Evolutionary conservation across 106 monocot genomes (phyloP).

Genomic region (Amphibolis antarctica): DNA sequence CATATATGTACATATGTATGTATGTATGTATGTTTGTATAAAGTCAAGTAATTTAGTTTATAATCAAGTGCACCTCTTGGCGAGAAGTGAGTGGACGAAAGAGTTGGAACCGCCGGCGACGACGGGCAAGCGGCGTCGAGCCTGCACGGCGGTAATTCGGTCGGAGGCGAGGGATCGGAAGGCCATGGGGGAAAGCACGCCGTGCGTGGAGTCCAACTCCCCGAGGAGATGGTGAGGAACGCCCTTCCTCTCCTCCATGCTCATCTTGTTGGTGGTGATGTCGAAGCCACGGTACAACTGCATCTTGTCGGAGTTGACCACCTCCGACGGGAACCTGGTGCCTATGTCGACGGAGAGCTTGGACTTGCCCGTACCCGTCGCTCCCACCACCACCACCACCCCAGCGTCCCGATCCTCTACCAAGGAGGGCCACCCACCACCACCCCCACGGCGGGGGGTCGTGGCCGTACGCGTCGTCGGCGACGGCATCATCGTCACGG

Average conservation of each 20-base stretch:
- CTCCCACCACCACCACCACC: conserved; percentile 73
- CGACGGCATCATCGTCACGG: neutral
- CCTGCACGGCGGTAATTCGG: conserved; percentile 24
- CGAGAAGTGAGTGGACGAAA: conserved; percentile 45
- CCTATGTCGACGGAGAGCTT: conserved; percentile 84
- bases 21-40: neutral
- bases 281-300: conserved; percentile 82
- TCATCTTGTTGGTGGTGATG: conserved; percentile 85
- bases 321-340: conserved; percentile 30
- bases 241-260: conserved; percentile 36
- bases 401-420: conserved; percentile 7
- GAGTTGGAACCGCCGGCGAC: conserved; percentile 94
- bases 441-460: neutral
- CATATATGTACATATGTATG: neutral
- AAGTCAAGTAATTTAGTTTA: neutral
- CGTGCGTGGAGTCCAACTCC: conserved; percentile 32
- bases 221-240: conserved; percentile 88
- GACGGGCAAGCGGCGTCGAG: conserved; percentile 37
- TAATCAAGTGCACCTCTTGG: conserved; percentile 9
- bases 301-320: conserved; percentile 89
- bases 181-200: conserved; percentile 42
- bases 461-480: neutral
- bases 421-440: neutral
- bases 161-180: conserved; percentile 39
- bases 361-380: conserved; percentile 86